Evolutionary conservation across 129 eudicot species (phyloP).

Genomic region (Solidago caesia): DNA sequence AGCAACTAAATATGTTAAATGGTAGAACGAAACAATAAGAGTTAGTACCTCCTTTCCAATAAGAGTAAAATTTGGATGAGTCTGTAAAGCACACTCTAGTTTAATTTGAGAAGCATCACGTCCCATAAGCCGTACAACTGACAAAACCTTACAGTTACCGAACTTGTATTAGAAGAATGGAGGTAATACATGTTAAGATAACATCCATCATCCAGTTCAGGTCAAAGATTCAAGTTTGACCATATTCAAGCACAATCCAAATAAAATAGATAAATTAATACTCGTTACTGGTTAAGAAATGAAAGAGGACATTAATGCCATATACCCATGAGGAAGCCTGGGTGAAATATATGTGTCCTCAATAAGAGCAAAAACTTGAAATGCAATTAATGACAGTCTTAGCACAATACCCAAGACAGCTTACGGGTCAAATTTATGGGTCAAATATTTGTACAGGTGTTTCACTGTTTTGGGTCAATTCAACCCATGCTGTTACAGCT

Average conservation of each 20-base stretch:
- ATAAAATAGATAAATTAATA: not conserved
- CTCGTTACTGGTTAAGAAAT: slow-evolving; percentile 14
- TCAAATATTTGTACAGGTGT: no score
- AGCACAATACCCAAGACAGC: not conserved
- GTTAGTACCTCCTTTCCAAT: slow-evolving; percentile 93
- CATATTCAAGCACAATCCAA: slow-evolving; percentile 8
- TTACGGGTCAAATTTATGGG: no score
- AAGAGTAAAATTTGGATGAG: slow-evolving; percentile 95
- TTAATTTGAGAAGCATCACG: slow-evolving; percentile 99
- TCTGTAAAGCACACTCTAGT: slow-evolving; percentile 97
- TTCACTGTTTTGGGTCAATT: no score
- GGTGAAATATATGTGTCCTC: not conserved
- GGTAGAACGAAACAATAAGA: not conserved
- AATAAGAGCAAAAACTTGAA: not conserved
- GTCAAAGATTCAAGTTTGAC: slow-evolving; percentile 9
- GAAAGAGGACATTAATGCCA: not conserved
- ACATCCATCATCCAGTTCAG: slow-evolving; percentile 7
- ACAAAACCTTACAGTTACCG: slow-evolving; percentile 24
- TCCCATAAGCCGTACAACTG: slow-evolving; percentile 99
- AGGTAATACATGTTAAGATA: not conserved
- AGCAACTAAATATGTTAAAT: not conserved
- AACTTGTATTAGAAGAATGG: slow-evolving; percentile 1
- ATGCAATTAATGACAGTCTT: not conserved
- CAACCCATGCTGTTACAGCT: no score
- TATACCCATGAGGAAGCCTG: not conserved